Base-by-base conservation (phyloP, 495 filamentous ascomycete species). In the Lichenothelia convexa region DNA sequence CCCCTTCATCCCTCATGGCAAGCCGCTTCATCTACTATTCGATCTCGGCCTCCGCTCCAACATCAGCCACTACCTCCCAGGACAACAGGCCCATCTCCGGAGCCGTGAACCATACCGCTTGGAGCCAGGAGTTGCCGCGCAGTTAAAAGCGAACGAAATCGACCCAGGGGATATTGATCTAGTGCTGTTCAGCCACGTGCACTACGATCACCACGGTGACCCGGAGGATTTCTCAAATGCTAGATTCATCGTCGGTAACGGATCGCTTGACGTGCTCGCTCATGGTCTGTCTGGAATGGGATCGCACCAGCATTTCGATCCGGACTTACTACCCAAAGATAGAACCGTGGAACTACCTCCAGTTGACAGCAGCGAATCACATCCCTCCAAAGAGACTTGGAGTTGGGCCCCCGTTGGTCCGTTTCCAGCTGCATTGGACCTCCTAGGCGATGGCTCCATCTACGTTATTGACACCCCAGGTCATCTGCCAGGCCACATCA, bases 171-270 rank as follows among this genome's bases (percentile, higher is more conserved):
- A 59, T 18, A 50, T 69, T 30, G 54, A 67, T 40, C 37, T 54
- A 5, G 58, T 68, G 1, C 51, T 68, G 24, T 42, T 68, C 0
- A 59, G 53, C 43, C 65, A 70, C 33, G 58, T 68, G 0, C 67
- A 69, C 44, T 68, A 58, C 52, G 65, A 71, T 37, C 67, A 71
- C 38, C 45, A 61, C 18, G 67, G 67, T 26, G 59, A 57, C 12
- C 58, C 60, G 0, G 46, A 46, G 1, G 62, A 65, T 40, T 71
- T 68, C 36, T 27, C 45, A 4, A 40, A 46, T 13, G 45, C 62
- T 0, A 54, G 50, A 7, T 68, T 68, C 44, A 31, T 61, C 5
- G 63, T 68, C 21, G 64, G 64, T 1, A 48, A 55, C 12, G 64
- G 65, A 5, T 57, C 62, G 1, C 39, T 62, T 38, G 29, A 61